Conservation (phyloP, 768 basidiomycete species). For the Naematelia encephala region DNA sequence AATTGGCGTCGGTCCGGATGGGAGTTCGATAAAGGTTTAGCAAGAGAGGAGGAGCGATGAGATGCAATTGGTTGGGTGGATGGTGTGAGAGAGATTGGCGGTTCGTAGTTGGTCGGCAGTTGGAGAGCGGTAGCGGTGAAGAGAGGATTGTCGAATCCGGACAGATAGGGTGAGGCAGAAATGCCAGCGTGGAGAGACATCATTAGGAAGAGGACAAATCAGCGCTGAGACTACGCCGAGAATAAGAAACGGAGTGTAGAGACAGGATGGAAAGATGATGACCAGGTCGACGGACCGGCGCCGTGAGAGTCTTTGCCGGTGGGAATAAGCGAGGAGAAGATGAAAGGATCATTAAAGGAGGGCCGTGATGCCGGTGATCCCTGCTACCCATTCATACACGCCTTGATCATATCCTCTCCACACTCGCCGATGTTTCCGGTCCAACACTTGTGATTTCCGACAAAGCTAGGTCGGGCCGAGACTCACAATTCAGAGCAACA, state of each 20-base stretch:
- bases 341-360: neutral
- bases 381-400: neutral
- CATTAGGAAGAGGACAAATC: no score
- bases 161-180: neutral
- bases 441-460: no score
- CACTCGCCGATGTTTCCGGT: neutral
- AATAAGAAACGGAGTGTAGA: no score
- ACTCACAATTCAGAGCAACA: conserved; percentile 48
- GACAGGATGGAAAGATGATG: neutral
- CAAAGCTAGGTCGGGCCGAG: no score
- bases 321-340: neutral
- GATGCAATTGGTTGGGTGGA: conserved; percentile 1
- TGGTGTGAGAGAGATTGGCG: conserved; percentile 6
- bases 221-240: no score
- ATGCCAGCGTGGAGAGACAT: neutral
- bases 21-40: conserved; percentile 2
- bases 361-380: neutral
- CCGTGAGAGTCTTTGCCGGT: neutral
- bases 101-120: conserved; percentile 10
- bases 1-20: conserved; percentile 5
- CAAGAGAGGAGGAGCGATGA: conserved; percentile 5
- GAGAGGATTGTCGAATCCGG: neutral
- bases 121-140: conserved; percentile 3
- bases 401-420: neutral
- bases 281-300: neutral